Evolutionary conservation across 2,329 filamentous ascomycete genomes (phyloP).

Genomic region (Helotiales sp.): DNA sequence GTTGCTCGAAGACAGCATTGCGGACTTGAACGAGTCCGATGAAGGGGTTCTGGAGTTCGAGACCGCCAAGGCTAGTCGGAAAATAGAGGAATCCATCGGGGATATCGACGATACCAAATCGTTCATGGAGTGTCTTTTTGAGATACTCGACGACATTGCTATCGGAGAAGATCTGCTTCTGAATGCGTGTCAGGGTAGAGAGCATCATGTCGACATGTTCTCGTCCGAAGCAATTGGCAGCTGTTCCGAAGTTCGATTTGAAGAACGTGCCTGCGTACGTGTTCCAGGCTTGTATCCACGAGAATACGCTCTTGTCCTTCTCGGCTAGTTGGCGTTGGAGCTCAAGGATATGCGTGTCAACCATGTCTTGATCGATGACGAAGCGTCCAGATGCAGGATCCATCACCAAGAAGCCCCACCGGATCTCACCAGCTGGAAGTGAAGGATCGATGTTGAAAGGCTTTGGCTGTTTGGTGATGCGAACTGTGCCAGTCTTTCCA

Average conservation of each 20-base stretch:
- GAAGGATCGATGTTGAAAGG: constrained; percentile 21
- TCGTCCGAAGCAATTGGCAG: constrained; percentile 59
- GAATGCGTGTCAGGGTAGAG: constrained; percentile 56
- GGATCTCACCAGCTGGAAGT: constrained; percentile 58
- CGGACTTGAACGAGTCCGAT: constrained; percentile 44
- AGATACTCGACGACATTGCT: constrained; percentile 53
- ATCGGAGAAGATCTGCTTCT: constrained; percentile 53
- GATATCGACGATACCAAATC: constrained; percentile 51
- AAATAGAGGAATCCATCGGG: constrained; percentile 50
- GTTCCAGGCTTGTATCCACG: constrained; percentile 66
- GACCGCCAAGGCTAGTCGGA: constrained; percentile 47
- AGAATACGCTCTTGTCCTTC: constrained; percentile 56
- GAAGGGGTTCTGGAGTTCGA: constrained; percentile 49
- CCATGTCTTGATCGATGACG: constrained; percentile 58
- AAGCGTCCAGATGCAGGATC: constrained; percentile 55
- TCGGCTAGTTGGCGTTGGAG: constrained; percentile 58
- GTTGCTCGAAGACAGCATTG: constrained; percentile 37
- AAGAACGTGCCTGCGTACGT: constrained; percentile 62
- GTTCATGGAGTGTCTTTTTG: constrained; percentile 53
- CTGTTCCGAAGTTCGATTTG: constrained; percentile 60
- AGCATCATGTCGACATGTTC: constrained; percentile 61
- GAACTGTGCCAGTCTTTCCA: constrained; percentile 60
- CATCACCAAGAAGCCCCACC: constrained; percentile 63
- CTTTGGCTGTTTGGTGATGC: constrained; percentile 39
- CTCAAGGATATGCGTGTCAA: constrained; percentile 61